Conservation (phyloP, 2,329 filamentous ascomycete genomes). For the Gaeumannomyces tritici region DNA sequence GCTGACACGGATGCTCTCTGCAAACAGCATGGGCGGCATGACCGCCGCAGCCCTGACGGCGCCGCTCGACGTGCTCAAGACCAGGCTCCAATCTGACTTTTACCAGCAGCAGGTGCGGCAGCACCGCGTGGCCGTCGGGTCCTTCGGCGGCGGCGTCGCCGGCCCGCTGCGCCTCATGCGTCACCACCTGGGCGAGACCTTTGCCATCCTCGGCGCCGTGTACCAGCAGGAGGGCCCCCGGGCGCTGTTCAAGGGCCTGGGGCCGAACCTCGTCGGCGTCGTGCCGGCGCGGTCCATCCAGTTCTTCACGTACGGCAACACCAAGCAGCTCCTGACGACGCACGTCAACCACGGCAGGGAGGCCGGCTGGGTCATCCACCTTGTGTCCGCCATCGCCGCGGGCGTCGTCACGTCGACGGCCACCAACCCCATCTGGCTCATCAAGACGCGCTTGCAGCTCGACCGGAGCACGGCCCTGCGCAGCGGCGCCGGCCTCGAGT, state of each 20-base stretch:
- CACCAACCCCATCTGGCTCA: slow-evolving; percentile 93
- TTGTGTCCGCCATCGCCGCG: slow-evolving; percentile 65
- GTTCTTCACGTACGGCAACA: slow-evolving; percentile 89
- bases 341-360: slow-evolving; percentile 61
- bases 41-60: slow-evolving; percentile 87
- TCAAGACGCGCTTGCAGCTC: slow-evolving; percentile 87
- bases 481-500: slow-evolving; percentile 34
- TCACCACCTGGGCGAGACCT: slow-evolving; percentile 74
- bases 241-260: slow-evolving; percentile 86
- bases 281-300: slow-evolving; percentile 86
- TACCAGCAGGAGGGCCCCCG: slow-evolving; percentile 74
- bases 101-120: slow-evolving; percentile 77
- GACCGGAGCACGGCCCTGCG: slow-evolving; percentile 71
- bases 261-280: slow-evolving; percentile 81
- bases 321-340: slow-evolving; percentile 71
- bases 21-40: slow-evolving; percentile 70
- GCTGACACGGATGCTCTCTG: slow-evolving; percentile 5
- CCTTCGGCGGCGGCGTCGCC: slow-evolving; percentile 38
- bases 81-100: slow-evolving; percentile 85
- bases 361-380: slow-evolving; percentile 62
- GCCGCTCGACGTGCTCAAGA: slow-evolving; percentile 89
- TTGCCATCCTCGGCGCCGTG: slow-evolving; percentile 75
- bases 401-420: slow-evolving; percentile 82
- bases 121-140: slow-evolving; percentile 50
- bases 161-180: slow-evolving; percentile 55